These are phyloP conservation scores for Mycena vulgaris DNA, from an alignment of 768 basidiomycete genomes.

Conservation along the genomic window DNA sequence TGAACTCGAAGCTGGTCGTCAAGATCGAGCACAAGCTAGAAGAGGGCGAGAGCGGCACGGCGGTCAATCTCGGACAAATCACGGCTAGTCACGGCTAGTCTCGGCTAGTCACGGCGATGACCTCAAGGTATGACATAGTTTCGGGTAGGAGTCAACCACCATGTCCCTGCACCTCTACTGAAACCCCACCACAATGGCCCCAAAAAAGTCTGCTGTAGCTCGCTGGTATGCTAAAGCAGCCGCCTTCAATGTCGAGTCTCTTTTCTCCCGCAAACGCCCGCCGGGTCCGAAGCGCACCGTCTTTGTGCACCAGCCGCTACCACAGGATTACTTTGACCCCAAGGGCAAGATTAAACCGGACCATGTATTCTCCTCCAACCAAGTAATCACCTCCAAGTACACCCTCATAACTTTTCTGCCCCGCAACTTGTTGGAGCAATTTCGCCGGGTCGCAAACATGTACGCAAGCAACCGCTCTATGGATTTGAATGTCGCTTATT, in stretches of 20 bases:
- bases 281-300: slow-evolving; percentile 74
- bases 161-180: slow-evolving; percentile 3
- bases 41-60: too few species aligned
- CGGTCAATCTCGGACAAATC: too few species aligned
- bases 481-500: slow-evolving; percentile 8
- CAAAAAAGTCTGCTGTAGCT: slow-evolving; percentile 39
- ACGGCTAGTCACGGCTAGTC: too few species aligned
- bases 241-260: slow-evolving; percentile 75
- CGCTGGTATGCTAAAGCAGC: slow-evolving; percentile 60
- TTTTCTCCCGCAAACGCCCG: slow-evolving; percentile 71
- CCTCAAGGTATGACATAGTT: slow-evolving; percentile 25
- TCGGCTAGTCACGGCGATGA: too few species aligned
- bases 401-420: slow-evolving; percentile 90
- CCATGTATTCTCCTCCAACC: slow-evolving; percentile 77
- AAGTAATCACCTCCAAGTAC: slow-evolving; percentile 91
- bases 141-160: slow-evolving; percentile 18
- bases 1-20: too few species aligned
- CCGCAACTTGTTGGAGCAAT: slow-evolving; percentile 92
- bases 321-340: slow-evolving; percentile 71
- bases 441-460: slow-evolving; percentile 92
- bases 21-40: too few species aligned
- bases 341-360: slow-evolving; percentile 72
- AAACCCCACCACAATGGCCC: not conserved
- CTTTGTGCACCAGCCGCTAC: slow-evolving; percentile 77
- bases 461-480: slow-evolving; percentile 53